Evolutionary conservation across 495 filamentous ascomycete genomes (phyloP), one percentile per base, ranked within the genome.

Genomic region (Penicillium lividum): DNA sequence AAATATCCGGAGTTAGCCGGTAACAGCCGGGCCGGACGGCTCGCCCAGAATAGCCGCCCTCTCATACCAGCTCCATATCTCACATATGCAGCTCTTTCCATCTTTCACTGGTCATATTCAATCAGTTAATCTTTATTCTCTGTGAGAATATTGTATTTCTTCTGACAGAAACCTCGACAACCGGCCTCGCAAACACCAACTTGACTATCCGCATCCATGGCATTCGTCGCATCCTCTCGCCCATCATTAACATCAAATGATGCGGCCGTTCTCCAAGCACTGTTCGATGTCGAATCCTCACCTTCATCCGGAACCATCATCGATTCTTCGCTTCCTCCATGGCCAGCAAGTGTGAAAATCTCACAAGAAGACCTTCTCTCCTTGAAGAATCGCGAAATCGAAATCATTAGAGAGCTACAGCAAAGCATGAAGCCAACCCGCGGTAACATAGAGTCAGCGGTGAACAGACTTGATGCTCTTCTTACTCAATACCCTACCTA

Each of bases 221-320:
- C 66, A 49, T 73, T 62, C 29, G 82, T 86, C 79, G 62, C 77
- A 25, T 62, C 77, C 38, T 61, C 69, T 25, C 66, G 65, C 54
- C 78, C 68, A 67, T 77, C 34, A 47, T 84, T 96, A 29, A 87
- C 86, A 54, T 71, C 72, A 28, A 88, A 88, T 65, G 91, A 95
- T 72, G 70, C 84, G 58, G 80, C 84, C 34, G 84, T 93, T 58
- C 84, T 94, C 43, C 77, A 86, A 62, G 87, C 89, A 53, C 87
- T 96, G 69, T 91, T 89, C 65, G 89, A 94, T 60, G 87, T 89
- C 11, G 91, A 93, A 67, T 80, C 84, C 31, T 82, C 87, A 22
- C 84, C 88, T 1, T 76, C 76, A 10, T 65, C 77, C 2, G 70
- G 75, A 0, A 68, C 85, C 25, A 72, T 76, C 30, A 76, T 92